Percentiles rank a stretch among this genome's conserved stretches.
Evolutionary conservation across 805 yeast species (phyloP).

Genomic region (Hanseniaspora singularis): DNA sequence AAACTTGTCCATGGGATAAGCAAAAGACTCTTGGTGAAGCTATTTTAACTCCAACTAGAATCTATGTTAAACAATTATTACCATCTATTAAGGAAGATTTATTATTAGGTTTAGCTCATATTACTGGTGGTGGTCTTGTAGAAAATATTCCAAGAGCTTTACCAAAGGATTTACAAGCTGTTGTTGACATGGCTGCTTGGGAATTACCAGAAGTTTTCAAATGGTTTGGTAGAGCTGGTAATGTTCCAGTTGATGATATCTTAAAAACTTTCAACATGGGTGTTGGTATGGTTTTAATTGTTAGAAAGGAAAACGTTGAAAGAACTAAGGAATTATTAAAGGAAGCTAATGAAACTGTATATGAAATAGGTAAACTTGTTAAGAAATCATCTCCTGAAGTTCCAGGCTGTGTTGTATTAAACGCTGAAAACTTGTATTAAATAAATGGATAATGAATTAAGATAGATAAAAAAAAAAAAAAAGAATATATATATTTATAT

Average conservation of each 20-base stretch:
- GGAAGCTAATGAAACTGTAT: constrained; percentile 64
- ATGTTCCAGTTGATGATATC: constrained; percentile 74
- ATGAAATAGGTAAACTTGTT: constrained; percentile 50
- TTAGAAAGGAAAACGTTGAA: constrained; percentile 52
- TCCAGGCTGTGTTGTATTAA: constrained; percentile 52
- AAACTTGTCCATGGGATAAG: constrained; percentile 74
- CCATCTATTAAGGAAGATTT: constrained; percentile 57
- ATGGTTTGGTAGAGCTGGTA: constrained; percentile 88
- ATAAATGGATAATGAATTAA: neutral
- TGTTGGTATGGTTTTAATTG: constrained; percentile 90
- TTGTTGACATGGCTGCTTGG: constrained; percentile 70
- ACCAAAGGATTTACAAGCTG: constrained; percentile 69
- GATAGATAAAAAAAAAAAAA: neutral
- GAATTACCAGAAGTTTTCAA: constrained; percentile 77
- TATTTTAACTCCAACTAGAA: constrained; percentile 77
- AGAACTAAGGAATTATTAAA: constrained; percentile 42
- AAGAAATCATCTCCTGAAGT: constrained; percentile 35
- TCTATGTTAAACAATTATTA: constrained; percentile 83
- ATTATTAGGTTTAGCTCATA: constrained; percentile 83
- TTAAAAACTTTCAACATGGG: constrained; percentile 91
- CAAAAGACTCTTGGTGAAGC: constrained; percentile 70
- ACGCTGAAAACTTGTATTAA: constrained; percentile 27
- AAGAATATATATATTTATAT: neutral
- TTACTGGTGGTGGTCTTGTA: constrained; percentile 96
- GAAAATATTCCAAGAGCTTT: constrained; percentile 94